Percentiles rank a stretch among this genome's conserved stretches.
Evolutionary conservation across 208 protist species (phyloP).

Genomic region (Acanthamoeba rhysodes): DNA sequence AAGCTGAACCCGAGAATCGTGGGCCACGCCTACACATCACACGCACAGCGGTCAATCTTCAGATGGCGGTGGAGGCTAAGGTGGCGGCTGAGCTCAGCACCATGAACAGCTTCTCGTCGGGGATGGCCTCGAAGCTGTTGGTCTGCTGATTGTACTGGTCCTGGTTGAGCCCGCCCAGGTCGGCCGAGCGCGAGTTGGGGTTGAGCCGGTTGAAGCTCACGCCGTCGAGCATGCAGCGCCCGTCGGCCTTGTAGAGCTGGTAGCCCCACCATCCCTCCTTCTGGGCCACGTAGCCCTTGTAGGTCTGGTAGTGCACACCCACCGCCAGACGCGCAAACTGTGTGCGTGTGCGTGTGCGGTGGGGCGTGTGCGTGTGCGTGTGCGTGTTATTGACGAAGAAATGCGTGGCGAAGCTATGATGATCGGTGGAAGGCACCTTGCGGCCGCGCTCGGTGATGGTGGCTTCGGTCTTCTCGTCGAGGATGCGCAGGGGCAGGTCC

Average conservation of each 20-base stretch:
- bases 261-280: not conserved
- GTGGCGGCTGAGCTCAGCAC: too few relatives aligned
- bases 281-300: not conserved
- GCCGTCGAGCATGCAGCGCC: not conserved
- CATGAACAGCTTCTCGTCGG: not conserved
- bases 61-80: too few relatives aligned
- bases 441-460: not conserved
- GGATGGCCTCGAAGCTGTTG: constrained; percentile 34
- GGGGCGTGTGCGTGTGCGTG: too few relatives aligned
- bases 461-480: not conserved
- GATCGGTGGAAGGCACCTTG: not conserved
- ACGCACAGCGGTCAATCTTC: too few relatives aligned
- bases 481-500: not conserved
- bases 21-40: not conserved
- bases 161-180: not conserved
- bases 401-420: too few relatives aligned
- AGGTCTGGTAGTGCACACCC: constrained; percentile 13
- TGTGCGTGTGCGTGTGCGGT: not conserved
- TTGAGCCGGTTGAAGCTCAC: constrained; percentile 60
- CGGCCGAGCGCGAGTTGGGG: not conserved
- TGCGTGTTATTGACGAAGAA: too few relatives aligned
- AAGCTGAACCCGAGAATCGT: constrained; percentile 8
- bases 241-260: constrained; percentile 45
- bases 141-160: constrained; percentile 38
- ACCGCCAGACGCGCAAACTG: not conserved